phyloP scores from a whole-genome alignment of 2,329 filamentous ascomycete genomes.

The Ceratocystis cubensis region DNA sequence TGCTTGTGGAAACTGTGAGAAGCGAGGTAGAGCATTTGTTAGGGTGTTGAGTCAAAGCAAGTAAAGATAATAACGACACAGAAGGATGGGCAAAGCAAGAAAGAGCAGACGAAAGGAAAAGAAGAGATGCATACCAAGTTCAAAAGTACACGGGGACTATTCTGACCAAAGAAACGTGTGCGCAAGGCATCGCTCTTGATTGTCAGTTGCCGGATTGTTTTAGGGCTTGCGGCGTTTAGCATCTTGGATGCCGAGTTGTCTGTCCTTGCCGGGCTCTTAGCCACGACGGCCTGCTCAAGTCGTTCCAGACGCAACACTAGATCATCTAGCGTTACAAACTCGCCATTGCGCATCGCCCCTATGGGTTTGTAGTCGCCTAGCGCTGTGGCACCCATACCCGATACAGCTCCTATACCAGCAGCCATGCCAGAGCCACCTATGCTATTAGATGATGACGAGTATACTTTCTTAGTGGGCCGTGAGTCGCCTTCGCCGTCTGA shows the following conservation, averaged over 20 bases:
- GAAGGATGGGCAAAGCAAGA: conserved; percentile 2
- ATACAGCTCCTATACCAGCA: neutral
- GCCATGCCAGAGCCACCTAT: neutral
- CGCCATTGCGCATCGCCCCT: conserved; percentile 22
- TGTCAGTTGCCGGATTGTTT: conserved; percentile 39
- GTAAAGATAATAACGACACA: too few species aligned
- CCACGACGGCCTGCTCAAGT: conserved; percentile 39
- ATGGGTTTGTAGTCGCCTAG: conserved; percentile 2
- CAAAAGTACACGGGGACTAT: conserved; percentile 39
- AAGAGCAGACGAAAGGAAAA: neutral
- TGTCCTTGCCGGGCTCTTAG: conserved; percentile 32
- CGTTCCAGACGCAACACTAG: conserved; percentile 40
- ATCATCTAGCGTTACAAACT: conserved; percentile 34
- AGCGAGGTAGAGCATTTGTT: neutral
- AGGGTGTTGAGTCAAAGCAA: neutral
- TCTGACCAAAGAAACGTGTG: conserved; percentile 43
- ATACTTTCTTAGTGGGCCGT: conserved; percentile 25
- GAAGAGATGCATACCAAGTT: conserved; percentile 35
- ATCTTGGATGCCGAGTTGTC: conserved; percentile 24
- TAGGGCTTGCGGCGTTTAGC: conserved; percentile 30
- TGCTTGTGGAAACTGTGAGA: conserved; percentile 39
- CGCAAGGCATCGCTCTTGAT: conserved; percentile 36
- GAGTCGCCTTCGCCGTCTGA: conserved; percentile 32
- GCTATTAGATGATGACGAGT: neutral
- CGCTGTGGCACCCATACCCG: neutral